Evolutionary conservation across 2,329 filamentous ascomycete genomes (phyloP).

Genomic region (Sporothrix curviconia): DNA sequence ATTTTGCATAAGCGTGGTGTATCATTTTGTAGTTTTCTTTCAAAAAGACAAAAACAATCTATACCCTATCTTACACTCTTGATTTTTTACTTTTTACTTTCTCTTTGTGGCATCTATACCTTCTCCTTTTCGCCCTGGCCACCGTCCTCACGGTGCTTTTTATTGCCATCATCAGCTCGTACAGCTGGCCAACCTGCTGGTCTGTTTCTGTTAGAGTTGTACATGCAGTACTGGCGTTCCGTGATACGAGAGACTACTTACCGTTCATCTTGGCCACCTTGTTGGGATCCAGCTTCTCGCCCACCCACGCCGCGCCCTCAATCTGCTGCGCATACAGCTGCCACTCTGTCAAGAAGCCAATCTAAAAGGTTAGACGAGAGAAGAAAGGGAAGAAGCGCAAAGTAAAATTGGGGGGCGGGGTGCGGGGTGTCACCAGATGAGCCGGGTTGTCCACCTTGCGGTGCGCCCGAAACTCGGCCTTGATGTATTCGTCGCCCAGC

Average conservation of each 20-base stretch:
- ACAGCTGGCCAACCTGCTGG: constrained; percentile 87
- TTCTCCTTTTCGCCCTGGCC: constrained; percentile 4
- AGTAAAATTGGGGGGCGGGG: too few species aligned
- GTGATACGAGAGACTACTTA: too few species aligned
- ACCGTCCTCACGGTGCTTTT: constrained; percentile 30
- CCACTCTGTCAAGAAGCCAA: constrained; percentile 95
- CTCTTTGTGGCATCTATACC: background rate
- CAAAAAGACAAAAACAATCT: background rate
- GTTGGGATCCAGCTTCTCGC: constrained; percentile 71
- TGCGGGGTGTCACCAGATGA: constrained; percentile 63
- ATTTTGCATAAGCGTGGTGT: background rate
- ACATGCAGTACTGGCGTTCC: too few species aligned
- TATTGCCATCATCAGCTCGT: constrained; percentile 87
- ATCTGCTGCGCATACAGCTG: constrained; percentile 89
- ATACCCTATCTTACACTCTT: constrained; percentile 3
- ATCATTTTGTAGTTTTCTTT: background rate
- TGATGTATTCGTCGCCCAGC: constrained; percentile 88
- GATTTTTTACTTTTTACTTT: background rate
- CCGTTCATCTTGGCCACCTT: constrained; percentile 95
- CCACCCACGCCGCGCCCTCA: constrained; percentile 80
- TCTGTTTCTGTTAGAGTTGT: constrained; percentile 52
- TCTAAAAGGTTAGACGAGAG: constrained; percentile 56
- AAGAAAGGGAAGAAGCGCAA: background rate
- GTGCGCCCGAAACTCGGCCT: constrained; percentile 84
- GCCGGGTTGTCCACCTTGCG: constrained; percentile 79